A percentile compares a stretch with the other conserved stretches of the same genome.
Conservation (phyloP, 768 basidiomycete genomes). For the Leccinum longicurvipes region DNA sequence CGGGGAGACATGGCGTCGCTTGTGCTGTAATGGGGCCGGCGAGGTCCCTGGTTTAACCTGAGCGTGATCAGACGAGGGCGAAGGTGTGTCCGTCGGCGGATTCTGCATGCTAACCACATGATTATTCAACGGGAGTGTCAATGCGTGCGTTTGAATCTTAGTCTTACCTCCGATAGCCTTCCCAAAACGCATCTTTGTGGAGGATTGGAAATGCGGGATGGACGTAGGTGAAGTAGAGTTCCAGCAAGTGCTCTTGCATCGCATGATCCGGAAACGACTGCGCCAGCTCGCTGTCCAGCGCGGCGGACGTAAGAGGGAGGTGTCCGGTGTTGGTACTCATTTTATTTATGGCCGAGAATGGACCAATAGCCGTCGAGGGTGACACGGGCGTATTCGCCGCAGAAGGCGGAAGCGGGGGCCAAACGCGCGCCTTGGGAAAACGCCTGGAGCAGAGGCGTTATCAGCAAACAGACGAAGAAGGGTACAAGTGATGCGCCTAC, state of each 20-base stretch:
- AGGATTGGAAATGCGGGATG: constrained; percentile 78
- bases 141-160: background rate
- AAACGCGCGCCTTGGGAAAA: constrained; percentile 86
- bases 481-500: constrained; percentile 34
- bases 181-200: constrained; percentile 66
- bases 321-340: constrained; percentile 5
- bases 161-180: constrained; percentile 47
- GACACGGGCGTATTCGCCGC: constrained; percentile 25
- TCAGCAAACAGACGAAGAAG: constrained; percentile 16
- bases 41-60: constrained; percentile 17
- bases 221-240: constrained; percentile 78
- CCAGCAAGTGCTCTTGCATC: constrained; percentile 65
- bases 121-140: background rate
- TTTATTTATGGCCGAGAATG: constrained; percentile 6
- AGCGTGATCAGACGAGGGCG: constrained; percentile 23
- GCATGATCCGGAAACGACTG: constrained; percentile 51
- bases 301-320: constrained; percentile 21
- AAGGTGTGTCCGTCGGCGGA: constrained; percentile 31
- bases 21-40: constrained; percentile 38
- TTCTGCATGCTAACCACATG: constrained; percentile 22
- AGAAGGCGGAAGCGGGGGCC: constrained; percentile 57
- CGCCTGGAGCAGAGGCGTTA: constrained; percentile 44
- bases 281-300: constrained; percentile 36
- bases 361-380: constrained; percentile 4
- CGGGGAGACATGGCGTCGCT: constrained; percentile 49